Evolutionary conservation across 441 rosid genomes (phyloP).

Genomic region (Aleurites moluccanus): DNA sequence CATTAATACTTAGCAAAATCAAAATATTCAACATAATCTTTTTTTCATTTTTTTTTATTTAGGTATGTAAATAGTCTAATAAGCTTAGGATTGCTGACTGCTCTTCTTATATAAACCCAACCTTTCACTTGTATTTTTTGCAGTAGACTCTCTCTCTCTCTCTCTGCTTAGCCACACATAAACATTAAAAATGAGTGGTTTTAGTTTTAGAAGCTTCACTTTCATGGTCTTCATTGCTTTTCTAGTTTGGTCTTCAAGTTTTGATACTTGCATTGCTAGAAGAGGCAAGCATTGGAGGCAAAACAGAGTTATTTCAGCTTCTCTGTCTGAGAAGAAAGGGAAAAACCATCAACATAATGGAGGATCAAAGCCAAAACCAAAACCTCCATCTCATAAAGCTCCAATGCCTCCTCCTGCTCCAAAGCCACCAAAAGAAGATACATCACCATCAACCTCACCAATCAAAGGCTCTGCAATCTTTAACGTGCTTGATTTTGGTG

Average conservation of each 20-base stretch:
- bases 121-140: conserved; percentile 28
- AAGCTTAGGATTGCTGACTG: conserved; percentile 30
- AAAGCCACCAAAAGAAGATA: conserved; percentile 21
- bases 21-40: conserved; percentile 11
- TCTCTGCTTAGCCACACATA: conserved; percentile 3
- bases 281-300: conserved; percentile 83
- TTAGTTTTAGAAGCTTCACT: conserved; percentile 47
- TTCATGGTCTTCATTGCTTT: conserved; percentile 55
- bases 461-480: conserved; percentile 43
- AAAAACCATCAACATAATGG: conserved; percentile 49
- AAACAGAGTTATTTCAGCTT: conserved; percentile 39
- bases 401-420: conserved; percentile 30
- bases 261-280: conserved; percentile 82
- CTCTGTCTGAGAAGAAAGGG: conserved; percentile 61
- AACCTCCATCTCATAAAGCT: conserved; percentile 25
- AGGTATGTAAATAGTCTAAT: conserved; percentile 36
- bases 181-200: conserved; percentile 35
- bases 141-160: conserved; percentile 29
- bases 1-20: conserved; percentile 34
- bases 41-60: conserved; percentile 29
- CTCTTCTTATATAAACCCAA: conserved; percentile 51
- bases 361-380: conserved; percentile 50
- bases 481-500: conserved; percentile 73
- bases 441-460: conserved; percentile 33
- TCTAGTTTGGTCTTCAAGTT: conserved; percentile 64